These are phyloP conservation scores for Eutypa lata DNA, from an alignment of 2,329 filamentous ascomycete species.

Conservation along the genomic window DNA sequence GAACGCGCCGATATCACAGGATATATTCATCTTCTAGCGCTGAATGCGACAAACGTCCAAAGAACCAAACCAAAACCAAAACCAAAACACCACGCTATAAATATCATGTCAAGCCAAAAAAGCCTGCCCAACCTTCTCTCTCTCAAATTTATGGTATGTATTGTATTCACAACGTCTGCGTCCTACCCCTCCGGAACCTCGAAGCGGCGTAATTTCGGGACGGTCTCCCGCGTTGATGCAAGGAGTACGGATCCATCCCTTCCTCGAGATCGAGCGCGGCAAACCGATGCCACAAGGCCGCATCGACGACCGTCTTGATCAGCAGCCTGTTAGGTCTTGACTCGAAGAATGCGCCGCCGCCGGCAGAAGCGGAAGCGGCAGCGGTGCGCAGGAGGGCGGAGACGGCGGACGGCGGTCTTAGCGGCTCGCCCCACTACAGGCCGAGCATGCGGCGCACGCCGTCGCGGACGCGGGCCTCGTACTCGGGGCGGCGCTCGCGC, in stretches of 20 bases:
- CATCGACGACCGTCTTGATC: background rate
- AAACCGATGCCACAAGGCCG: background rate
- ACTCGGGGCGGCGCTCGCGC: constrained; percentile 78
- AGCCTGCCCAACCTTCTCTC: no score
- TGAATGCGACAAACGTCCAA: no score
- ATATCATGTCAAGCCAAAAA: no score
- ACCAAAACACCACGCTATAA: no score
- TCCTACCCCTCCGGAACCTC: background rate
- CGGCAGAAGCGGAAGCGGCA: background rate
- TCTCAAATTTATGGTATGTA: no score
- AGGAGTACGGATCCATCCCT: background rate
- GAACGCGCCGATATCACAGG: no score
- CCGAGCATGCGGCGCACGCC: constrained; percentile 79
- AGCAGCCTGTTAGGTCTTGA: no score
- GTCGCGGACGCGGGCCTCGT: constrained; percentile 80
- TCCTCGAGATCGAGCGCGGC: background rate
- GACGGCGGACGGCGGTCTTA: background rate
- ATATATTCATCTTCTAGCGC: no score
- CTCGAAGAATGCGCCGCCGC: background rate
- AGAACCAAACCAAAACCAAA: no score
- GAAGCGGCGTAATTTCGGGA: background rate
- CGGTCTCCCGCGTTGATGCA: background rate
- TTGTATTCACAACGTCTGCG: background rate
- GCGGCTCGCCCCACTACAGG: constrained; percentile 42
- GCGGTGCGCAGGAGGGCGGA: background rate